These are phyloP conservation scores for Aspergillus quadrilineatus DNA, from an alignment of 2,329 filamentous ascomycete genomes.

Conservation along the genomic window DNA sequence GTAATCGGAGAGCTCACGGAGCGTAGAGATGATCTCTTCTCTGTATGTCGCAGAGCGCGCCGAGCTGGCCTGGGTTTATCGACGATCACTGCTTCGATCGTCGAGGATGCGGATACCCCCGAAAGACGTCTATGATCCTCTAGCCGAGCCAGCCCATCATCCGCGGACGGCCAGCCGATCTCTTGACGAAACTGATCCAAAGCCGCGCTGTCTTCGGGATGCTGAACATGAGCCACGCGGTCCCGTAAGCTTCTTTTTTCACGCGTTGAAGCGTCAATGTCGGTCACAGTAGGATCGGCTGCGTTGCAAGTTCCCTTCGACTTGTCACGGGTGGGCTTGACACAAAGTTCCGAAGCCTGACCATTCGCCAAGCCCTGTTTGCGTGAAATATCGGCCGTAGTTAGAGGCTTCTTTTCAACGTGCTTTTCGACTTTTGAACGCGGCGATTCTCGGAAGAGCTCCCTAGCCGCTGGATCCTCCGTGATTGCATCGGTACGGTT, in stretches of 20 bases:
- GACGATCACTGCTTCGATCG: constrained; percentile 57
- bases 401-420: constrained; percentile 15
- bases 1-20: constrained; percentile 47
- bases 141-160: constrained; percentile 26
- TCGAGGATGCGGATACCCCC: constrained; percentile 53
- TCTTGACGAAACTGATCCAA: constrained; percentile 51
- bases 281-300: constrained; percentile 16
- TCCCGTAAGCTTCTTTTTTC: constrained; percentile 36
- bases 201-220: constrained; percentile 34
- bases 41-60: constrained; percentile 53
- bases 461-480: not conserved
- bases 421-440: constrained; percentile 12
- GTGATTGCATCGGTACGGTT: constrained; percentile 2
- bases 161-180: constrained; percentile 50
- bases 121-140: constrained; percentile 47
- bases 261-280: constrained; percentile 25
- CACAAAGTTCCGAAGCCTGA: constrained; percentile 1
- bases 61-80: constrained; percentile 48
- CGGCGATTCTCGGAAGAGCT: constrained; percentile 2
- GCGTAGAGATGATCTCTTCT: constrained; percentile 53
- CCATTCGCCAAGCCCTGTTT: constrained; percentile 8
- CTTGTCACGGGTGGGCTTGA: constrained; percentile 1
- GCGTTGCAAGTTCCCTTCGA: constrained; percentile 4
- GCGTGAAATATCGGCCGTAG: constrained; percentile 1
- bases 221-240: constrained; percentile 31